These are phyloP conservation scores for Paraphoma chrysanthemicola DNA, from an alignment of 2,329 filamentous ascomycete species.

Conservation along the genomic window DNA sequence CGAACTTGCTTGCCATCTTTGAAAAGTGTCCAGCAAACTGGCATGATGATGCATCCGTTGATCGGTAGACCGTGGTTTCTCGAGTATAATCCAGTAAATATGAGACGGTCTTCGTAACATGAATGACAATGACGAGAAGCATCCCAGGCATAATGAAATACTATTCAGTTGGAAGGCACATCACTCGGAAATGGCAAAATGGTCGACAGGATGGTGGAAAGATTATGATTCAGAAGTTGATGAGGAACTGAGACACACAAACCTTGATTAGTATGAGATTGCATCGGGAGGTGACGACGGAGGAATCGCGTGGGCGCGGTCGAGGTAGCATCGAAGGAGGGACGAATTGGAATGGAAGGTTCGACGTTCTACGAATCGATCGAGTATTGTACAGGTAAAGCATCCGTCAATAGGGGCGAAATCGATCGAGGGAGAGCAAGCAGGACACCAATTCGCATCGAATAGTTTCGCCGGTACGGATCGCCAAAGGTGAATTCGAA, in stretches of 20 bases:
- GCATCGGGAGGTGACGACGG: constrained; percentile 5
- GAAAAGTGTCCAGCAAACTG: too few relatives aligned
- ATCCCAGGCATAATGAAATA: too few relatives aligned
- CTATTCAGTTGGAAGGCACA: too few relatives aligned
- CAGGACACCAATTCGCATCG: constrained; percentile 40
- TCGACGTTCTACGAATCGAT: constrained; percentile 44
- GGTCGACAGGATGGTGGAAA: too few relatives aligned
- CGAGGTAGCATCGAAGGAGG: constrained; percentile 10
- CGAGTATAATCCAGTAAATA: too few relatives aligned
- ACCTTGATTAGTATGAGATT: not conserved
- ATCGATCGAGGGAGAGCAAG: constrained; percentile 40
- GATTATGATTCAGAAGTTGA: too few relatives aligned
- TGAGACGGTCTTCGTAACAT: too few relatives aligned
- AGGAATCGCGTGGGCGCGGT: constrained; percentile 1
- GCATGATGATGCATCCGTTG: too few relatives aligned
- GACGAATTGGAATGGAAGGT: constrained; percentile 24
- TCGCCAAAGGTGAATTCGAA: constrained; percentile 43
- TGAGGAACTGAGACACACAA: not conserved
- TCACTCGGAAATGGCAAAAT: too few relatives aligned
- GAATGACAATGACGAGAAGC: too few relatives aligned
- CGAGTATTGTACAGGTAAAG: constrained; percentile 47
- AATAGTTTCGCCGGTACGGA: constrained; percentile 45
- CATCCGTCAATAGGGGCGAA: constrained; percentile 39
- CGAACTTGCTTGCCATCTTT: too few relatives aligned
- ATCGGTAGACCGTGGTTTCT: too few relatives aligned